Conservation (phyloP, 2,329 filamentous ascomycete genomes). For the Anisogramma anomala region DNA sequence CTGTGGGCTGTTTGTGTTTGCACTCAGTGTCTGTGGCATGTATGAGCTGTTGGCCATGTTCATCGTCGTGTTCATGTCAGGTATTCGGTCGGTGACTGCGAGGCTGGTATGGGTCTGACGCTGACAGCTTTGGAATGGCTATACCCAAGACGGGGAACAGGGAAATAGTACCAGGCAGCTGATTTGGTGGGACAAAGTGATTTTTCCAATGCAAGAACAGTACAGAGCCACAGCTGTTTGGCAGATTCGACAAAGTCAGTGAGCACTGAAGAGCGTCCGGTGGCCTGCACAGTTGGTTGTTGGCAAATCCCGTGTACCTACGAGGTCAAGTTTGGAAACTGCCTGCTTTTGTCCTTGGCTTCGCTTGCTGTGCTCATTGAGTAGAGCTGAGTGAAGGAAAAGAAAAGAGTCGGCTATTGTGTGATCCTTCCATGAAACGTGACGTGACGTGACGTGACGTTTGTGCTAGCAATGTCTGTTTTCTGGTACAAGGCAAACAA, state of each 20-base stretch:
- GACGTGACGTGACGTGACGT: neutral
- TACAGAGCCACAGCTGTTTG: neutral
- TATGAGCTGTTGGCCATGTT: neutral
- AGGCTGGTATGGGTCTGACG: no score
- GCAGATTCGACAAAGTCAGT: neutral
- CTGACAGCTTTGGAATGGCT: no score
- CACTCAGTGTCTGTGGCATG: no score
- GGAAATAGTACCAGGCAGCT: neutral
- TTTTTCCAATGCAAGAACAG: no score
- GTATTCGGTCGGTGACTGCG: neutral
- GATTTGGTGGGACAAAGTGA: neutral
- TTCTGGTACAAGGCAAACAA: slow-evolving; percentile 10
- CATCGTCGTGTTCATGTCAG: neutral
- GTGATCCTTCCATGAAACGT: slow-evolving; percentile 1
- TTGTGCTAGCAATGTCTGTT: neutral
- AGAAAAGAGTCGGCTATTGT: neutral
- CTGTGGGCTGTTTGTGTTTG: no score
- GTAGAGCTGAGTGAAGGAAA: neutral
- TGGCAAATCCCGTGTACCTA: neutral
- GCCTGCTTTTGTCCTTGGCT: neutral
- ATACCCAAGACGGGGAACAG: neutral
- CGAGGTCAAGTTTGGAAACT: neutral
- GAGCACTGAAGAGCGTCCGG: no score
- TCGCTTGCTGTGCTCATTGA: neutral
- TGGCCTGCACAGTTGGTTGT: no score